Percentiles rank a stretch among this genome's conserved stretches.
These are phyloP conservation scores for Aegilops umbellulata DNA, from an alignment of 176 grass and related monocot genomes.

Conservation along the genomic window DNA sequence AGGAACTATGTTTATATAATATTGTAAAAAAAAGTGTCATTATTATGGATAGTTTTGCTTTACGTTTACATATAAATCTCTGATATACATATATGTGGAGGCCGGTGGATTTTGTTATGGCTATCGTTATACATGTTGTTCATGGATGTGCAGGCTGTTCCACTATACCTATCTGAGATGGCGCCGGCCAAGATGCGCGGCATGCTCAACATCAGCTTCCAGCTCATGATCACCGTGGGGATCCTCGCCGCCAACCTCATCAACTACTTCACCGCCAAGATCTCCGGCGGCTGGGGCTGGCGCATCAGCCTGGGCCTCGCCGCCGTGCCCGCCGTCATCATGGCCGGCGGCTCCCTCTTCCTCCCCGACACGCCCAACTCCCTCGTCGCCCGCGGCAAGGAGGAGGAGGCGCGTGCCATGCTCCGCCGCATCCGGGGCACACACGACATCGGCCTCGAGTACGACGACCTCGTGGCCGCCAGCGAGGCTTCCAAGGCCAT, in stretches of 20 bases:
- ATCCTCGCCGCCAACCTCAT: slow-evolving; percentile 4
- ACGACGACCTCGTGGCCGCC: neutral
- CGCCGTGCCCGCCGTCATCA: neutral
- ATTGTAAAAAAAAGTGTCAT: too few relatives aligned
- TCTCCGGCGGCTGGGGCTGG: slow-evolving; percentile 23
- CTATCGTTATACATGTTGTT: too few relatives aligned
- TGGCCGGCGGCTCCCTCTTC: slow-evolving; percentile 18
- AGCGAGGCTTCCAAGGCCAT: neutral
- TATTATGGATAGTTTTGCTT: too few relatives aligned
- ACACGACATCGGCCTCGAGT: slow-evolving; percentile 20
- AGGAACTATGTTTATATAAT: too few relatives aligned
- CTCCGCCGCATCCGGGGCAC: slow-evolving; percentile 14
- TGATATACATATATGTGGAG: too few relatives aligned
- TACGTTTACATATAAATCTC: too few relatives aligned
- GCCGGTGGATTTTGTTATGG: too few relatives aligned
- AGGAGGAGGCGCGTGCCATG: slow-evolving; percentile 1
- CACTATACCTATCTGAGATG: slow-evolving; percentile 30
- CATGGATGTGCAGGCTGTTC: neutral
- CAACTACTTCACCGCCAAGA: neutral
- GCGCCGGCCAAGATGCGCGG: slow-evolving; percentile 22
- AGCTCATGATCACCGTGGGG: slow-evolving; percentile 36
- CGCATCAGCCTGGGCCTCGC: slow-evolving; percentile 21
- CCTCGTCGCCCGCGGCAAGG: slow-evolving; percentile 20
- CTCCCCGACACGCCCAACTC: slow-evolving; percentile 43
- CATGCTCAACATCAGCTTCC: slow-evolving; percentile 36